Evolutionary conservation across 2,329 filamentous ascomycete species (phyloP).

Genomic region (Neofusicoccum parvum): DNA sequence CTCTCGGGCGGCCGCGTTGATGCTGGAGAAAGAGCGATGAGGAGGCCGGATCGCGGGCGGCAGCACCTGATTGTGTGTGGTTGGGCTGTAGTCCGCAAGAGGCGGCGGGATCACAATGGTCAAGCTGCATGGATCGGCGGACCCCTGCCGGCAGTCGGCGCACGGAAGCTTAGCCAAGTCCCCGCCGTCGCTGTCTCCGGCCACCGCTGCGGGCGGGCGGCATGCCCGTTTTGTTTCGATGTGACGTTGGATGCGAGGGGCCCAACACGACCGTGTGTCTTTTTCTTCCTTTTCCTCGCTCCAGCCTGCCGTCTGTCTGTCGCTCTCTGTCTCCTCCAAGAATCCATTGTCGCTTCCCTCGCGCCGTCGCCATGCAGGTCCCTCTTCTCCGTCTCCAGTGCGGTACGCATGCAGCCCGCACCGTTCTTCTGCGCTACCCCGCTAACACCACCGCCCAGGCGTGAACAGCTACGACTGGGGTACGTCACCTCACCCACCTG

Average conservation of each 20-base stretch:
- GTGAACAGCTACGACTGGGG: slow-evolving; percentile 99
- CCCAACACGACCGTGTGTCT: not conserved
- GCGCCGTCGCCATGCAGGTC: slow-evolving; percentile 61
- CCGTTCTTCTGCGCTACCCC: slow-evolving; percentile 28
- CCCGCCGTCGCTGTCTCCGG: not conserved
- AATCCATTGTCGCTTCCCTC: not conserved
- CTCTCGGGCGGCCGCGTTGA: not conserved
- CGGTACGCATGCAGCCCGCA: slow-evolving; percentile 45
- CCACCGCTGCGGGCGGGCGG: not conserved
- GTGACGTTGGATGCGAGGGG: slow-evolving; percentile 14
- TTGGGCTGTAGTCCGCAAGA: not conserved
- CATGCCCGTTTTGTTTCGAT: not conserved
- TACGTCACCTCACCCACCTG: slow-evolving; percentile 40
- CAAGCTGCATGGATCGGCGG: not conserved
- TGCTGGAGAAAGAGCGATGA: not conserved
- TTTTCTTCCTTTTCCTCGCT: not conserved
- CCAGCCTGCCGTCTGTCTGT: not conserved
- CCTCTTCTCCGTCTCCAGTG: slow-evolving; percentile 84
- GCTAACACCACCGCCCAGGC: slow-evolving; percentile 56
- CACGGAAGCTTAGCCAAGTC: not conserved
- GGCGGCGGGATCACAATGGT: not conserved
- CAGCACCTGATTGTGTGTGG: not conserved
- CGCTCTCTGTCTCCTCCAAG: not conserved
- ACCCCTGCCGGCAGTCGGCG: not conserved
- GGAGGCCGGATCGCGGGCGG: not conserved